Evolutionary conservation across 768 basidiomycete genomes (phyloP).

Genomic region (Gloeophyllum trabeum): DNA sequence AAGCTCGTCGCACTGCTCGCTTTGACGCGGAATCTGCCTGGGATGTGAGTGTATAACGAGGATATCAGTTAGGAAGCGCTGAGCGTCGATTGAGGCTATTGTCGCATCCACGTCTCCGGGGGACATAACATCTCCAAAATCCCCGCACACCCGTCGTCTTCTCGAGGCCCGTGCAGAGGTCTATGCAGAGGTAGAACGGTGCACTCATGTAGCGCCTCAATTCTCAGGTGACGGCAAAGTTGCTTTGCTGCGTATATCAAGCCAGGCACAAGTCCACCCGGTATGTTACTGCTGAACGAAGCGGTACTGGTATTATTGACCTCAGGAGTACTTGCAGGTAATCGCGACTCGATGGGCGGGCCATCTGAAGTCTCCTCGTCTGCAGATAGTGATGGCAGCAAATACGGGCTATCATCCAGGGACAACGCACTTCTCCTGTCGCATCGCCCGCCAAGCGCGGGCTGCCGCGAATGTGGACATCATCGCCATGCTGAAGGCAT

Average conservation of each 20-base stretch:
- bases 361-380: slow-evolving; percentile 20
- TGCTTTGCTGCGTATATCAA: slow-evolving; percentile 27
- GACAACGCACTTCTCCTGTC: slow-evolving; percentile 28
- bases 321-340: too few species aligned
- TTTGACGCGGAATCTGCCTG: slow-evolving; percentile 17
- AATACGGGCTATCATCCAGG: slow-evolving; percentile 27
- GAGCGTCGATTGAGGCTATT: slow-evolving; percentile 18
- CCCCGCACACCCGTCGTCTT: slow-evolving; percentile 14
- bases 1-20: slow-evolving; percentile 19
- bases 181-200: slow-evolving; percentile 23
- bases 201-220: slow-evolving; percentile 21
- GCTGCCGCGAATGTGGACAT: slow-evolving; percentile 22
- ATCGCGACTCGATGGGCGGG: slow-evolving; percentile 36
- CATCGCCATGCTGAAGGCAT: slow-evolving; percentile 24
- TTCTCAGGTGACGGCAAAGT: slow-evolving; percentile 33
- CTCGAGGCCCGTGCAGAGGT: slow-evolving; percentile 24
- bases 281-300: too few species aligned
- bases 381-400: slow-evolving; percentile 22
- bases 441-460: slow-evolving; percentile 24
- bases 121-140: slow-evolving; percentile 14
- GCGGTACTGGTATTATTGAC: too few species aligned
- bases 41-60: slow-evolving; percentile 2
- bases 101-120: slow-evolving; percentile 16
- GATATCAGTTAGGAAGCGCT: slow-evolving; percentile 19
- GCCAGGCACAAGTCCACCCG: slow-evolving; percentile 29